A percentile compares a stretch with the other conserved stretches of the same genome.
These are phyloP conservation scores for Hypoxylon fragiforme DNA, from an alignment of 495 filamentous ascomycete species.

Conservation along the genomic window DNA sequence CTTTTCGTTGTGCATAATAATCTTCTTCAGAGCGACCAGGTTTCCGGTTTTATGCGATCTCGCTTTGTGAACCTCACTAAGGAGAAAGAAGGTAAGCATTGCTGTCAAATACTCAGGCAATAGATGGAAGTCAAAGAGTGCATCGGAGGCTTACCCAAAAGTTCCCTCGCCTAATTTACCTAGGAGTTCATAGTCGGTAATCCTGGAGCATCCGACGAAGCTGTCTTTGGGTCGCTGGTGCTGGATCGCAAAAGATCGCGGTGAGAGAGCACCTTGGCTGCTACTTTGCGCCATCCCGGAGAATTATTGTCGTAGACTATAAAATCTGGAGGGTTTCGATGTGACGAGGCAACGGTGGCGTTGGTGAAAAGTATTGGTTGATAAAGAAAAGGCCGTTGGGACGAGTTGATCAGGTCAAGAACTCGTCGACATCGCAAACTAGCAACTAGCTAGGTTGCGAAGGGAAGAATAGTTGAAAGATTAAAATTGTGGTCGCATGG, in stretches of 20 bases:
- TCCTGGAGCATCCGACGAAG: constrained; percentile 85
- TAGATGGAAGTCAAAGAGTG: not conserved
- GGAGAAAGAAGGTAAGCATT: constrained; percentile 14
- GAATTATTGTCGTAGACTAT: constrained; percentile 25
- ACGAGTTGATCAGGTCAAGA: not conserved
- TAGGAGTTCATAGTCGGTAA: constrained; percentile 83
- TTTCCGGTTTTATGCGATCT: constrained; percentile 70
- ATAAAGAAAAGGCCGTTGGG: too few relatives aligned
- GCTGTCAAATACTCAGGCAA: not conserved
- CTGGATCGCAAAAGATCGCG: constrained; percentile 48
- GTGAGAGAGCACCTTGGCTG: constrained; percentile 39
- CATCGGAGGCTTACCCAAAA: constrained; percentile 68
- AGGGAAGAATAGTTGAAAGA: not conserved
- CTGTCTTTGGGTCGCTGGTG: constrained; percentile 52
- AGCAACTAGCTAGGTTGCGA: not conserved
- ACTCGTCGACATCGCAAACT: not conserved
- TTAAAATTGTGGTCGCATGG: not conserved
- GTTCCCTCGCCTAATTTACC: constrained; percentile 96
- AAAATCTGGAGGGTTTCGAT: constrained; percentile 43
- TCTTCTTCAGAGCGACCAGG: constrained; percentile 91
- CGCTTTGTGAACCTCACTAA: constrained; percentile 89
- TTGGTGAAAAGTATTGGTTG: too few relatives aligned
- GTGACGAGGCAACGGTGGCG: constrained; percentile 23
- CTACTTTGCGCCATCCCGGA: constrained; percentile 36
- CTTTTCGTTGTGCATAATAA: constrained; percentile 84